Base-by-base conservation (phyloP, 352 stramenopile genomes). In the Globisporangium nunn region DNA sequence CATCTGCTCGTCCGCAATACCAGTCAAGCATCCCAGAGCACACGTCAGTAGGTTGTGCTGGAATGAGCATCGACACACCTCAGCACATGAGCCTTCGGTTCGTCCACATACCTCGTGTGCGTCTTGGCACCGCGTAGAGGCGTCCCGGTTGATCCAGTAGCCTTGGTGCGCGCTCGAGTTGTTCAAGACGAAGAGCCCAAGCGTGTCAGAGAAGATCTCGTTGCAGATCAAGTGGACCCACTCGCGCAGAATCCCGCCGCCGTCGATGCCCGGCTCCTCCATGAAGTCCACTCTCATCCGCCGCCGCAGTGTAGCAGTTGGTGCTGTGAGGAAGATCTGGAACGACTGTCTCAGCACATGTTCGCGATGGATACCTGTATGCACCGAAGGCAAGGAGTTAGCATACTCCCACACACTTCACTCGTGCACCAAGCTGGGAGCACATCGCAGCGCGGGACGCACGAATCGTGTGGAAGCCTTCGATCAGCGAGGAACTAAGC, bases 211-310 rank as follows among this genome's bases (percentile, higher is more conserved):
- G 56, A 91, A 87, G 35, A 94, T 33, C 31, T 89, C 67, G 4
- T 64, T 72, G 58, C 72, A 88, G 41, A 96, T 58, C 35, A 97
- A 59, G 52, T 87, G 68, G 44, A 89, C 61, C 85, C 85, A 94
- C 52, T 94, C 85, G 8, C 85, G 77, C 47, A 89, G 64, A 54
- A 94, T 85, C 2, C 81, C 85, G 31, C 82, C 85, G 23, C 78
- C 82, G 35, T 94, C 85, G 4, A 91, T 59, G 17, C 82, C 81
- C n/a, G 66, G 71, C 59, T 94, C 82, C 35, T 88, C 78, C 54
- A 88, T 74, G 62, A 97, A 96, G 50, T 96, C 75, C 33, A 96
- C 80, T 2, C 83, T 74, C 47, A 96, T 62, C n/a, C 84, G 83
- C 8, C 78, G 78, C 45, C 79, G 80, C 2, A 94, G 57, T 12